phyloP scores from a whole-genome alignment of 345 rosid genomes.

The Lepidium didymum region DNA sequence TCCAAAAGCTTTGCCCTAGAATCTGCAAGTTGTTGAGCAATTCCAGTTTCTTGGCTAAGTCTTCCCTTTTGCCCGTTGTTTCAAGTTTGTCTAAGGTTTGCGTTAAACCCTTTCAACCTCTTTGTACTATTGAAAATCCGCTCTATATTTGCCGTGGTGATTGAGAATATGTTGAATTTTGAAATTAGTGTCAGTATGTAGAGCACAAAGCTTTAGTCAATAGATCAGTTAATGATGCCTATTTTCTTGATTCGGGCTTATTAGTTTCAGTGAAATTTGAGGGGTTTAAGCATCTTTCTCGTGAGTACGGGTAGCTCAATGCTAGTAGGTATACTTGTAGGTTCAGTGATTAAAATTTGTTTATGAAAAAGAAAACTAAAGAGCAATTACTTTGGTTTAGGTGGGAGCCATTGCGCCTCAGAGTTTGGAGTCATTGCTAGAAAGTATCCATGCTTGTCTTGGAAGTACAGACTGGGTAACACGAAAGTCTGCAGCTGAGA shows the following conservation, averaged over 20 bases:
- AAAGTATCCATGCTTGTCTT: constrained; percentile 80
- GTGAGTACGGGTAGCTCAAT: not conserved
- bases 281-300: not conserved
- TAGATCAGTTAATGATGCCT: not conserved
- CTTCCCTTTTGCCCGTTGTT: constrained; percentile 74
- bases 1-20: constrained; percentile 83
- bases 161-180: not conserved
- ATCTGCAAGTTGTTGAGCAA: constrained; percentile 84
- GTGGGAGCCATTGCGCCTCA: constrained; percentile 88
- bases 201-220: not conserved
- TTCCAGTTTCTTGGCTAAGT: constrained; percentile 73
- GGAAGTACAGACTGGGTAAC: constrained; percentile 96
- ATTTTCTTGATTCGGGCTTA: not conserved
- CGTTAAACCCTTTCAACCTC: not conserved
- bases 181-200: not conserved
- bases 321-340: not conserved
- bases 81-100: constrained; percentile 83
- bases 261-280: not conserved
- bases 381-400: constrained; percentile 37
- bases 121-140: not conserved
- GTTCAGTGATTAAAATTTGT: not conserved
- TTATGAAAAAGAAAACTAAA: constrained; percentile 6
- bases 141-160: constrained; percentile 1
- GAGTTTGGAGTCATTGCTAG: constrained; percentile 69
- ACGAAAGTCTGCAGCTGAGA: constrained; percentile 95